A percentile compares a stretch with the other conserved stretches of the same genome.
These are phyloP conservation scores for Aspergillus oerlinghausenensis DNA, from an alignment of 2,329 filamentous ascomycete species.

Conservation along the genomic window DNA sequence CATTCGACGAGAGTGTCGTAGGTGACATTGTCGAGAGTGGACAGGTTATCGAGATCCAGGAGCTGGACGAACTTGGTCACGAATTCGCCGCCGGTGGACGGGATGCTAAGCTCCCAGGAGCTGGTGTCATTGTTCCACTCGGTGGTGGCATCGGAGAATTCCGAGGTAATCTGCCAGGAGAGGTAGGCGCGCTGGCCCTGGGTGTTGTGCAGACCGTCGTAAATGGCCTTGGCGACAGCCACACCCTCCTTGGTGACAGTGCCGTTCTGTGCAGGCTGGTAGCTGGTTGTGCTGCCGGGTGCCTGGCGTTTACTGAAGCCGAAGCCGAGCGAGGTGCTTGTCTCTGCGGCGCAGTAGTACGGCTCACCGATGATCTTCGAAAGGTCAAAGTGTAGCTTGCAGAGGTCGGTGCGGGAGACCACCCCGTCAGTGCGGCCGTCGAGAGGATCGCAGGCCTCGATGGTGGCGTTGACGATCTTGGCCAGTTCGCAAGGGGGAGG, in stretches of 20 bases:
- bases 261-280: constrained; percentile 28
- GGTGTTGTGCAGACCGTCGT: constrained; percentile 38
- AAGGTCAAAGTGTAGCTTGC: constrained; percentile 45
- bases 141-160: constrained; percentile 22
- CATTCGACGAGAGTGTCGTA: constrained; percentile 55
- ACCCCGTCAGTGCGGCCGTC: constrained; percentile 55
- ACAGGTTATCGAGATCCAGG: constrained; percentile 35
- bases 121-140: constrained; percentile 22
- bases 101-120: constrained; percentile 28
- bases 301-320: constrained; percentile 24
- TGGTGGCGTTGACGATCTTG: constrained; percentile 49
- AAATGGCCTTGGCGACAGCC: constrained; percentile 32
- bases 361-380: constrained; percentile 44
- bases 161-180: constrained; percentile 23
- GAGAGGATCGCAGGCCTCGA: constrained; percentile 51
- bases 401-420: constrained; percentile 47
- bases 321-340: constrained; percentile 24
- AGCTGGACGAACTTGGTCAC: constrained; percentile 28
- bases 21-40: constrained; percentile 45
- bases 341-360: constrained; percentile 41
- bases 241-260: constrained; percentile 24
- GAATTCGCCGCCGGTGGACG: constrained; percentile 38
- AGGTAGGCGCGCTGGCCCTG: constrained; percentile 41
- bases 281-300: constrained; percentile 14
- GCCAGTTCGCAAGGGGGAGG: constrained; percentile 34